Conservation (phyloP, 2,329 filamentous ascomycete genomes). For the Meredithiella fracta region DNA sequence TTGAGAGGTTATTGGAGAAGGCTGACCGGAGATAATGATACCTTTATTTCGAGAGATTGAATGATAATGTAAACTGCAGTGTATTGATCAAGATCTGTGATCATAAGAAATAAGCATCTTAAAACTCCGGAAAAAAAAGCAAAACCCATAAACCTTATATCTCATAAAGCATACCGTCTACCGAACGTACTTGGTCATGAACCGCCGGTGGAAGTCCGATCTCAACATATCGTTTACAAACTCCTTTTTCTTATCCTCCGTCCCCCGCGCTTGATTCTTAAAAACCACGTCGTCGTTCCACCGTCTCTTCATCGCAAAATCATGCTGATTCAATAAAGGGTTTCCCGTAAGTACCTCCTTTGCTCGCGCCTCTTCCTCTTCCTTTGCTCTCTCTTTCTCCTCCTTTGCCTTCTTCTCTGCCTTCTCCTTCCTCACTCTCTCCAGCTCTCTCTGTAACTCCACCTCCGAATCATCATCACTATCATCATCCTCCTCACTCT, state of each 20-base stretch:
- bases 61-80: neutral
- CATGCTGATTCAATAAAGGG: constrained; percentile 71
- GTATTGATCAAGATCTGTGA: constrained; percentile 3
- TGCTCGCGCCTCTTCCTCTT: constrained; percentile 71
- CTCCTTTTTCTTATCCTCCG: constrained; percentile 85
- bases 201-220: constrained; percentile 94
- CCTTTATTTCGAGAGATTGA: neutral
- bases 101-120: constrained; percentile 11
- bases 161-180: constrained; percentile 19
- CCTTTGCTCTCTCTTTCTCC: constrained; percentile 64
- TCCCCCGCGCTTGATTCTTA: constrained; percentile 93
- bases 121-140: constrained; percentile 4
- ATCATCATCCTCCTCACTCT: constrained; percentile 38
- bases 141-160: neutral
- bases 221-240: constrained; percentile 94
- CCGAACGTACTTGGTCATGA: constrained; percentile 62
- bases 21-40: neutral
- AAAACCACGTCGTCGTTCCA: constrained; percentile 99
- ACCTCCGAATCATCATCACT: constrained; percentile 59
- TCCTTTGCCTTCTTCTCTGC: constrained; percentile 39
- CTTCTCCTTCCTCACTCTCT: constrained; percentile 80
- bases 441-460: constrained; percentile 78
- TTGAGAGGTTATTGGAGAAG: constrained; percentile 46
- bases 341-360: constrained; percentile 84
- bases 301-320: constrained; percentile 78